These are phyloP conservation scores for Daedalea quercina DNA, from an alignment of 768 basidiomycete genomes.

Conservation along the genomic window DNA sequence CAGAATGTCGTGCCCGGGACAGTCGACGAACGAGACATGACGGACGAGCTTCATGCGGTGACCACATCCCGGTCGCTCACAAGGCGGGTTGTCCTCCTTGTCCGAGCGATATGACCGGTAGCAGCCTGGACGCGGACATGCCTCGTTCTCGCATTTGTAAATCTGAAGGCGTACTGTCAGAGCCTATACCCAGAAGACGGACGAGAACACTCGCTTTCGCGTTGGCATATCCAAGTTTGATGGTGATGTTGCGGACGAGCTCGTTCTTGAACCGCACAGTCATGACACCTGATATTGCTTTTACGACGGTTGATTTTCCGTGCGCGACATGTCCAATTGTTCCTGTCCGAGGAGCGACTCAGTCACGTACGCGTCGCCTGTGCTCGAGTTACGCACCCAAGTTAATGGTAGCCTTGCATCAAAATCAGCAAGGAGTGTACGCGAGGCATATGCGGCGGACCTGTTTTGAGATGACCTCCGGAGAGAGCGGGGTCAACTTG, in stretches of 20 bases:
- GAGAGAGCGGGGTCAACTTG: constrained; percentile 81
- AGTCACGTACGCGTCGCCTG: neutral
- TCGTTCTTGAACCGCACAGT: constrained; percentile 99
- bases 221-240: constrained; percentile 98
- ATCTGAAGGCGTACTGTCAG: constrained; percentile 49
- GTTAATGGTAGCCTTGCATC: constrained; percentile 85
- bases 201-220: constrained; percentile 67
- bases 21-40: constrained; percentile 98
- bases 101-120: constrained; percentile 91
- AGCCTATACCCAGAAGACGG: neutral
- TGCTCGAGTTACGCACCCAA: constrained; percentile 46
- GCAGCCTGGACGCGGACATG: constrained; percentile 90
- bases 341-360: constrained; percentile 37
- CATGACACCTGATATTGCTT: constrained; percentile 97
- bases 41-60: constrained; percentile 87
- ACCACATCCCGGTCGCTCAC: constrained; percentile 89
- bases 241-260: constrained; percentile 97
- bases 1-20: constrained; percentile 97
- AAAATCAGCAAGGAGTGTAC: neutral
- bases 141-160: constrained; percentile 93
- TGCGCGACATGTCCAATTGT: constrained; percentile 99
- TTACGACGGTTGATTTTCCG: constrained; percentile 94
- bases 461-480: constrained; percentile 88
- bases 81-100: constrained; percentile 91
- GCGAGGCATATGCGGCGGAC: constrained; percentile 33